Percentiles rank a stretch among this genome's conserved stretches.
Conservation (phyloP, 768 basidiomycete species). For the Amanita thiersii region DNA sequence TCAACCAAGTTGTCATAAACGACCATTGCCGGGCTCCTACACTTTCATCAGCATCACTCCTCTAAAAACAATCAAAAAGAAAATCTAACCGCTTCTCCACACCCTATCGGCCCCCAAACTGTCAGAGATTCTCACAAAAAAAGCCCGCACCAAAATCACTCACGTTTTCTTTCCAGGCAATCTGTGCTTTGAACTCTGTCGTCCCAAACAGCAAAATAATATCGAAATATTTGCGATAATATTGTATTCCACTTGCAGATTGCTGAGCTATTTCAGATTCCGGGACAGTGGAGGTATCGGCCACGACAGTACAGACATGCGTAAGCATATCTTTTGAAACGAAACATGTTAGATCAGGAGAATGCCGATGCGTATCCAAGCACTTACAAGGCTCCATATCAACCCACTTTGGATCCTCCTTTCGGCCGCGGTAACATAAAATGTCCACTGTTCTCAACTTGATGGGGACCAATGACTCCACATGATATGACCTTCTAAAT, state of each 20-base stretch:
- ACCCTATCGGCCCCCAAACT: background rate
- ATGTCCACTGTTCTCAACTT: conserved; percentile 15
- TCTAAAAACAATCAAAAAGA: background rate
- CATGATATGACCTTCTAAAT: conserved; percentile 28
- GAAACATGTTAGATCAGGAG: background rate
- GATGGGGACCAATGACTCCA: conserved; percentile 17
- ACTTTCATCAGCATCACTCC: background rate
- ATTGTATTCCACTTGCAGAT: conserved; percentile 6
- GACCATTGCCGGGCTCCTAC: conserved; percentile 1
- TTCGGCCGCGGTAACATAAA: conserved; percentile 19
- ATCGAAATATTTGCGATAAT: conserved; percentile 20
- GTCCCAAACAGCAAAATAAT: conserved; percentile 35
- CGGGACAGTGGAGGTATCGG: conserved; percentile 13
- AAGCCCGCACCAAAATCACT: conserved; percentile 10
- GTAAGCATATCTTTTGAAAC: conserved; percentile 17
- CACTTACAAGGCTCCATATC: conserved; percentile 20
- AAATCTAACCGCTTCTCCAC: conserved; percentile 4
- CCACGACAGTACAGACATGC: conserved; percentile 20
- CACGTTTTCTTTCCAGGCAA: conserved; percentile 37
- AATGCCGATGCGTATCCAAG: background rate
- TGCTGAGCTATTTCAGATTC: background rate
- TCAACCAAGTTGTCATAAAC: conserved; percentile 1
- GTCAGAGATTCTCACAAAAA: background rate
- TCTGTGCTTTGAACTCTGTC: conserved; percentile 37
- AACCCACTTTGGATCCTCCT: conserved; percentile 19